phyloP scores from a whole-genome alignment of 345 rosid species.

The Ricinus communis region DNA sequence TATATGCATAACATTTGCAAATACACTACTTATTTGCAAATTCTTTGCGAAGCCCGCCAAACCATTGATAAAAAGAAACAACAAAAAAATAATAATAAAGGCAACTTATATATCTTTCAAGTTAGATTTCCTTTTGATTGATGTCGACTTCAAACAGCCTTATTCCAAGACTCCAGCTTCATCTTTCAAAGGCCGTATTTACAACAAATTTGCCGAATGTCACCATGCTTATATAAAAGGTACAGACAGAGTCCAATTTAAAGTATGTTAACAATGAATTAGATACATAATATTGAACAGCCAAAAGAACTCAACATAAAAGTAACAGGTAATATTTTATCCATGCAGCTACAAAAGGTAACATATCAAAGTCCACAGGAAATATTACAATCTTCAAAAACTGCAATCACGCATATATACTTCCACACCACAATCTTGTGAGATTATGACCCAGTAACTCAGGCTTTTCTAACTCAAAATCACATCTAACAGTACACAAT shows the following conservation, averaged over 20 bases:
- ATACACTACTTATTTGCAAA: not conserved
- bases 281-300: not conserved
- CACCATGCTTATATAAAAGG: not conserved
- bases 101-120: not conserved
- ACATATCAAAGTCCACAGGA: not conserved
- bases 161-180: not conserved
- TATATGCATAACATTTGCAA: not conserved
- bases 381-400: not conserved
- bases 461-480: not conserved
- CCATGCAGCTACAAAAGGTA: not conserved
- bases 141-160: not conserved
- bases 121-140: not conserved
- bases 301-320: not conserved
- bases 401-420: not conserved
- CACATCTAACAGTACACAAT: not conserved
- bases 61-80: no score
- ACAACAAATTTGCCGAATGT: not conserved
- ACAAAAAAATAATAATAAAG: no score
- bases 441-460: not conserved
- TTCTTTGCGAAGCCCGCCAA: not conserved
- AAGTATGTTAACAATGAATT: not conserved
- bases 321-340: not conserved
- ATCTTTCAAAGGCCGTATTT: not conserved
- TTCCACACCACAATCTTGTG: not conserved
- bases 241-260: not conserved